A percentile compares a stretch with the other conserved stretches of the same genome.
Conservation (phyloP, 2,329 filamentous ascomycete species). For the Penicillium aurantiogriseum region DNA sequence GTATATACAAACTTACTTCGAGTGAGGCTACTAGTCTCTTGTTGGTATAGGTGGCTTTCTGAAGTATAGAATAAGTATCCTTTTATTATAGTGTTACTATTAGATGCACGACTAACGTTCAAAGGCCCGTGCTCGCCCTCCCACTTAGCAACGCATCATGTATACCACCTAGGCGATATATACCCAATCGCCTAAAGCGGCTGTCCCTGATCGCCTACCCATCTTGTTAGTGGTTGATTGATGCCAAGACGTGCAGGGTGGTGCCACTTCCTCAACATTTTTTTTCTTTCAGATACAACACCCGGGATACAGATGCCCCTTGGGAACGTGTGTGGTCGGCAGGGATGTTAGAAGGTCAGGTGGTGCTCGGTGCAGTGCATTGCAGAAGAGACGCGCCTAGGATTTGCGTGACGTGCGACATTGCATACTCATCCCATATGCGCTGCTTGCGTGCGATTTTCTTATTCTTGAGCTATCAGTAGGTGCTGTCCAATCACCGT, state of each 20-base stretch:
- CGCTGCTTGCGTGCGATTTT: conserved; percentile 7
- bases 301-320: conserved; percentile 6
- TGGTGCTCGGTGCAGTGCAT: conserved; percentile 21
- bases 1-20: conserved; percentile 2
- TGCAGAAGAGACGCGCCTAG: conserved; percentile 11
- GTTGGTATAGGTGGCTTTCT: background rate
- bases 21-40: background rate
- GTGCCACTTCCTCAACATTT: conserved; percentile 3
- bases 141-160: background rate
- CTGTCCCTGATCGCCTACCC: conserved; percentile 8
- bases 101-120: background rate
- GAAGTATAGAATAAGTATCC: background rate
- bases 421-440: conserved; percentile 11
- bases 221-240: background rate
- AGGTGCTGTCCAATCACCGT: background rate
- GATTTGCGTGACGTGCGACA: conserved; percentile 19
- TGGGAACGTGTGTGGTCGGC: conserved; percentile 14
- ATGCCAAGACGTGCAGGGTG: conserved; percentile 3
- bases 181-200: conserved; percentile 2
- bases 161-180: background rate
- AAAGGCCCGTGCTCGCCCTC: conserved; percentile 1
- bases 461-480: conserved; percentile 5
- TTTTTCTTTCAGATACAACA: background rate
- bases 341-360: conserved; percentile 19
- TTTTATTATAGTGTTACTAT: background rate